These are phyloP conservation scores for Colletotrichum orchidophilum DNA, from an alignment of 2,329 filamentous ascomycete species.

Conservation along the genomic window DNA sequence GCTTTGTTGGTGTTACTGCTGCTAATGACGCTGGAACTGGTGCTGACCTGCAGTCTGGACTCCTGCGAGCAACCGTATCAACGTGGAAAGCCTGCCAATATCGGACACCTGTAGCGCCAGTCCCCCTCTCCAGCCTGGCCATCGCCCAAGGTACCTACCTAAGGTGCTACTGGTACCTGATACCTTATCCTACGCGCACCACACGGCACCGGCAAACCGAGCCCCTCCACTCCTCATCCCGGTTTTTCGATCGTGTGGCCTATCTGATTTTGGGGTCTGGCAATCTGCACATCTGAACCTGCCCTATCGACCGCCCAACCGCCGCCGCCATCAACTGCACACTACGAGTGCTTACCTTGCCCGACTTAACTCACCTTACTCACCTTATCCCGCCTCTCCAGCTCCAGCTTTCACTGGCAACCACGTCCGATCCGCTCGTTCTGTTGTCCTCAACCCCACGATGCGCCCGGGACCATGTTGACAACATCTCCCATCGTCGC, in stretches of 20 bases:
- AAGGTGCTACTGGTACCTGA: too few species aligned
- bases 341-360: neutral
- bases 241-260: slow-evolving; percentile 12
- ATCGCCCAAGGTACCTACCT: too few species aligned
- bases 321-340: neutral
- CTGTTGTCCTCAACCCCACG: slow-evolving; percentile 39
- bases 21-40: neutral
- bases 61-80: neutral
- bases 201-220: slow-evolving; percentile 4
- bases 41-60: slow-evolving; percentile 1
- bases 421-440: slow-evolving; percentile 5
- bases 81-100: neutral
- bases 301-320: neutral
- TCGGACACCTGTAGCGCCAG: neutral
- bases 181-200: neutral
- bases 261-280: slow-evolving; percentile 18
- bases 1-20: neutral
- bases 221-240: slow-evolving; percentile 9
- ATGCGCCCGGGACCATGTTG: slow-evolving; percentile 67
- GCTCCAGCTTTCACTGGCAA: neutral
- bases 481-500: slow-evolving; percentile 64
- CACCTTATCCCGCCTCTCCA: neutral
- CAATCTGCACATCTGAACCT: slow-evolving; percentile 26
- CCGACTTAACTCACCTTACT: neutral
- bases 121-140: slow-evolving; percentile 1